These are phyloP conservation scores for Vitis hybrid DNA, from an alignment of 177 flowering plant species.

Conservation along the genomic window DNA sequence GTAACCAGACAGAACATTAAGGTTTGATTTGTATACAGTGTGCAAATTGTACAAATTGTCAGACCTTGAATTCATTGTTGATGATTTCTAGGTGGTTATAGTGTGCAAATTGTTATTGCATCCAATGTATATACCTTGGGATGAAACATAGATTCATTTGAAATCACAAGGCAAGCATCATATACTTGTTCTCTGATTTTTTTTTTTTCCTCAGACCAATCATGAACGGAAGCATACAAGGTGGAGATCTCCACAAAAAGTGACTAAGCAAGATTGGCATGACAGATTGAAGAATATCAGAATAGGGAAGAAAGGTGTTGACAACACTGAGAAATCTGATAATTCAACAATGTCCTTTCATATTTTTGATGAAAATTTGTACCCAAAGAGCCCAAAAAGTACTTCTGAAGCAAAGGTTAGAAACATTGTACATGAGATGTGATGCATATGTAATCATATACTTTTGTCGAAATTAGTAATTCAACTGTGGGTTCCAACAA, in stretches of 20 bases:
- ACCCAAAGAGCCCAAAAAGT: conserved; percentile 32
- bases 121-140: neutral
- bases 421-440: neutral
- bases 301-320: conserved; percentile 50
- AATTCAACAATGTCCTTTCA: conserved; percentile 40
- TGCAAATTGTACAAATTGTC: too few relatives aligned
- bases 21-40: too few relatives aligned
- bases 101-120: too few relatives aligned
- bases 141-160: neutral
- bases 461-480: too few relatives aligned
- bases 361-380: conserved; percentile 52
- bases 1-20: too few relatives aligned
- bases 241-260: conserved; percentile 48
- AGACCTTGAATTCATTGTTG: too few relatives aligned
- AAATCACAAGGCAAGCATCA: neutral
- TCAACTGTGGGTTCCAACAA: too few relatives aligned
- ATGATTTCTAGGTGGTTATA: too few relatives aligned
- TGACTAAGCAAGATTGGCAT: conserved; percentile 77
- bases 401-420: conserved; percentile 49
- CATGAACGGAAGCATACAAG: conserved; percentile 36
- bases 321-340: conserved; percentile 46
- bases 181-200: too few relatives aligned
- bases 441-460: too few relatives aligned
- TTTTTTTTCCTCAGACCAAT: conserved; percentile 11
- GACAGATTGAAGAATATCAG: conserved; percentile 62